Conservation (phyloP, 2,329 filamentous ascomycete genomes). For the Lachnellula hyalina region DNA sequence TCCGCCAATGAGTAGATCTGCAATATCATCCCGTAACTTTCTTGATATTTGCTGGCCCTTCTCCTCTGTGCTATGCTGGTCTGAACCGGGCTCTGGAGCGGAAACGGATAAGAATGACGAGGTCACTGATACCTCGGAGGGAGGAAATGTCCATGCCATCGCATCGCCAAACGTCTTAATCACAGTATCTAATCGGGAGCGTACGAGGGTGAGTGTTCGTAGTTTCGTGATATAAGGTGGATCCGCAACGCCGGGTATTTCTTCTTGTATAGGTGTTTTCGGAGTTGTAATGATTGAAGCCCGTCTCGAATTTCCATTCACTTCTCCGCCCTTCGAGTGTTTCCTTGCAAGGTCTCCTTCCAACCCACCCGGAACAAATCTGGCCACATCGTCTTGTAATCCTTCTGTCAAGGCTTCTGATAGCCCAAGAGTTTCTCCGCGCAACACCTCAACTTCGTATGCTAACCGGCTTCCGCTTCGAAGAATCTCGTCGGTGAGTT, state of each 20-base stretch:
- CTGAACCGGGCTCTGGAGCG: slow-evolving; percentile 66
- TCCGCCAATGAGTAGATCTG: slow-evolving; percentile 54
- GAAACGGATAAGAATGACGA: slow-evolving; percentile 89
- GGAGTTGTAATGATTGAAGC: slow-evolving; percentile 23
- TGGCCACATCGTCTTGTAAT: slow-evolving; percentile 64
- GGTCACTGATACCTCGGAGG: slow-evolving; percentile 76
- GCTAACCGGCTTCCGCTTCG: slow-evolving; percentile 81
- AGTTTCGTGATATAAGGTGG: slow-evolving; percentile 71
- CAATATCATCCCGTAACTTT: slow-evolving; percentile 66
- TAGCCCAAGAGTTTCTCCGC: slow-evolving; percentile 80
- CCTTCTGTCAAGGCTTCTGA: slow-evolving; percentile 71
- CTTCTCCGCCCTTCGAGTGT: slow-evolving; percentile 21
- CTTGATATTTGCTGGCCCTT: slow-evolving; percentile 79
- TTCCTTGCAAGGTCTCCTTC: slow-evolving; percentile 23
- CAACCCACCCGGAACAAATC: slow-evolving; percentile 58
- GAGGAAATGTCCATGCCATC: slow-evolving; percentile 91
- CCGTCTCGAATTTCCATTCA: slow-evolving; percentile 21
- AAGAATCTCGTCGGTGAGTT: slow-evolving; percentile 91
- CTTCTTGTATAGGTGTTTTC: slow-evolving; percentile 24
- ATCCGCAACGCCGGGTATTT: slow-evolving; percentile 35
- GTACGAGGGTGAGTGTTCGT: slow-evolving; percentile 76
- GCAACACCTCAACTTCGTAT: slow-evolving; percentile 88
- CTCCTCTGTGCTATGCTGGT: slow-evolving; percentile 69
- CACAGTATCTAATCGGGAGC: slow-evolving; percentile 78
- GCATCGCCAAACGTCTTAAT: slow-evolving; percentile 90